Base-by-base conservation (phyloP, 305 asterid genomes). In the Fraxinus sp. region DNA sequence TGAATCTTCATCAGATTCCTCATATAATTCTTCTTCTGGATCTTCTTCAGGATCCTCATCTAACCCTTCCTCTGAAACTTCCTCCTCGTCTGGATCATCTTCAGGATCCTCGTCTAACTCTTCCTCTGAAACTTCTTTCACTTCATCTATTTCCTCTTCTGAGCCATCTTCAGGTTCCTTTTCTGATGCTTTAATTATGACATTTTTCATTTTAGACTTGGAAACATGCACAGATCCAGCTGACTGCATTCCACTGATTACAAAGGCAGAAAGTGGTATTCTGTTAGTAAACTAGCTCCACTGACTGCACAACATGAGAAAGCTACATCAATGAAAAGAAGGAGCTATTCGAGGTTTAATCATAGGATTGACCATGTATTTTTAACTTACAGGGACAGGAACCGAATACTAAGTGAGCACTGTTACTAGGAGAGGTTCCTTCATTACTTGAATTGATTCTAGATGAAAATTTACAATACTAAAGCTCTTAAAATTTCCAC, bases 21-120 rank as follows among this genome's bases (percentile, higher is more conserved):
- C 80, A 3, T 81, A 20, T 44, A 76, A 74, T 41, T 57, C 75
- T 7, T 59, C 80, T 73, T n/a, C 84, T 26, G 80, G 68, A 49
- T 26, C 79, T 26, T 76, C 68, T 76, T 76, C 79, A 76, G 79
- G 41, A 39, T 46, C 71, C 80, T 77, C 71, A 14, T 49, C 68
- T 52, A 77, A 1, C 6, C 24, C 80, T 44, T 74, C 55, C 9
- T 13, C 39, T 49, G 35, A 30, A 28, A 18, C 55, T 28, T 24
- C 62, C 39, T 79, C 77, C 26, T 24, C 62, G 0, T 68, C 39
- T 64, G 71, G 68, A 28, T 24, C 79, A n/a, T 76, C 68, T 76
- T 46, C 68, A 76, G 41, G 41, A 20, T 46, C 62, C 33, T 9
- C 72, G 3, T 8, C 35, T 20, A 24, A 3, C 9, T 24, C 74